A percentile compares a stretch with the other conserved stretches of the same genome.
phyloP scores from a whole-genome alignment of 2,329 filamentous ascomycete species.

The Colletotrichum chlorophyti region DNA sequence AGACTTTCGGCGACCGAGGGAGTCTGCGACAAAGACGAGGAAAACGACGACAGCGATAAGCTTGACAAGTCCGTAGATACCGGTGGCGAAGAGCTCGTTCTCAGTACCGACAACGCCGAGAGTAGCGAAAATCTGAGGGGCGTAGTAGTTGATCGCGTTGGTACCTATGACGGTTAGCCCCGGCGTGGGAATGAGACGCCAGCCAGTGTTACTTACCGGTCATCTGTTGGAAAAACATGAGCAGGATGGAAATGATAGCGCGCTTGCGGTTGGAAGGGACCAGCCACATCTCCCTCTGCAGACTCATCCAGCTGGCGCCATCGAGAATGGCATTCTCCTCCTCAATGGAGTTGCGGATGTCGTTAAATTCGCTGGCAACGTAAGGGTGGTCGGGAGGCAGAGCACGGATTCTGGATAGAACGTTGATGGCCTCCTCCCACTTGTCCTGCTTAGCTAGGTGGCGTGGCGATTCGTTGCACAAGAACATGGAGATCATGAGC shows the following conservation, averaged over 20 bases:
- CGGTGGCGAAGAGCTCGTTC: slow-evolving; percentile 66
- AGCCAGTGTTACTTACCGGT: slow-evolving; percentile 4
- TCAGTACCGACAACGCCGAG: slow-evolving; percentile 66
- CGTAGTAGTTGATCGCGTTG: slow-evolving; percentile 39
- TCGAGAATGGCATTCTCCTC: slow-evolving; percentile 52
- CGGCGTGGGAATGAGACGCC: too few relatives aligned
- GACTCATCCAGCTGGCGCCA: slow-evolving; percentile 26
- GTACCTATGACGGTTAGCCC: slow-evolving; percentile 45
- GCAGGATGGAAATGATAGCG: slow-evolving; percentile 13
- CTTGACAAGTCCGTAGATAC: slow-evolving; percentile 71
- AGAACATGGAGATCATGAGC: slow-evolving; percentile 42
- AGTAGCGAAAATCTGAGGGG: slow-evolving; percentile 67
- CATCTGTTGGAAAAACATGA: slow-evolving; percentile 29
- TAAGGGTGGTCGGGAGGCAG: slow-evolving; percentile 46
- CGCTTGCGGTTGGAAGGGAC: slow-evolving; percentile 25
- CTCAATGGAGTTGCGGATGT: slow-evolving; percentile 61
- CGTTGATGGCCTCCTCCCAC: slow-evolving; percentile 44
- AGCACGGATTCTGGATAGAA: slow-evolving; percentile 46
- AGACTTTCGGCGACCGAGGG: slow-evolving; percentile 30
- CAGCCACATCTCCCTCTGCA: slow-evolving; percentile 23
- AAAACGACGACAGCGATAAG: slow-evolving; percentile 31
- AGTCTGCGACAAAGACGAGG: slow-evolving; percentile 32
- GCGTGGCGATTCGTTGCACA: slow-evolving; percentile 47
- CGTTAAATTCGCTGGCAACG: slow-evolving; percentile 53
- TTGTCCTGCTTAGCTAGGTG: slow-evolving; percentile 41